phyloP scores from a whole-genome alignment of 2,329 filamentous ascomycete species.

The Periglandula ipomoeae region DNA sequence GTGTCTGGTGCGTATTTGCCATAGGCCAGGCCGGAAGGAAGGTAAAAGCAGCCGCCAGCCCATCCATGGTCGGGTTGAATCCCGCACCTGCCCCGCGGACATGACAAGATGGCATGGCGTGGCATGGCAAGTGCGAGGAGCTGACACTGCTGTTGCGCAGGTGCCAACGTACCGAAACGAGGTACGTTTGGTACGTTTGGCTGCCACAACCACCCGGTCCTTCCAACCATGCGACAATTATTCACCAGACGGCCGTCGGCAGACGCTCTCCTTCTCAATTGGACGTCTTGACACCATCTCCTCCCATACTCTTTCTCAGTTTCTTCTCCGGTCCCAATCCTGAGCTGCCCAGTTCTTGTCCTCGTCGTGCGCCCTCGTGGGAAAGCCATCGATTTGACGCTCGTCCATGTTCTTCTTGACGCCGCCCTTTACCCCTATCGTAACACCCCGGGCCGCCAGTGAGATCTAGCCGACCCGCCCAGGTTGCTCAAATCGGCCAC shows the following conservation, averaged over 20 bases:
- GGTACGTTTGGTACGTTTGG: neutral
- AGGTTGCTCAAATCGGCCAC: neutral
- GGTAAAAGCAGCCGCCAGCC: neutral
- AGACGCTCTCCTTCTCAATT: neutral
- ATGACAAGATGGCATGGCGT: no score
- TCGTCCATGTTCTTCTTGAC: neutral
- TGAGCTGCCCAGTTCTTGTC: neutral
- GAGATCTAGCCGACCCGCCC: neutral
- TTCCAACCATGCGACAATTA: neutral
- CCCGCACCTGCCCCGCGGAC: neutral
- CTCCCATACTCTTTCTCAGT: no score
- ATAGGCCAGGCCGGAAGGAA: neutral
- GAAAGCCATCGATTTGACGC: no score
- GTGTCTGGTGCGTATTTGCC: no score
- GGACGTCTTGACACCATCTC: neutral
- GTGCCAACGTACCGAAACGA: neutral
- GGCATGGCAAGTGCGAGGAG: neutral
- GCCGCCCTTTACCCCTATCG: neutral
- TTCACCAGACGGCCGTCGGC: no score
- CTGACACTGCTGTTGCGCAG: neutral
- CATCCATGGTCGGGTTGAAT: neutral
- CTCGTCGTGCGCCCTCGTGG: no score
- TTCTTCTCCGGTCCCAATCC: neutral
- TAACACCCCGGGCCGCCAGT: neutral
- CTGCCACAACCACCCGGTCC: neutral